Base-by-base conservation (phyloP, 148 eudicot species). In the Heliamphora exappendiculata region DNA sequence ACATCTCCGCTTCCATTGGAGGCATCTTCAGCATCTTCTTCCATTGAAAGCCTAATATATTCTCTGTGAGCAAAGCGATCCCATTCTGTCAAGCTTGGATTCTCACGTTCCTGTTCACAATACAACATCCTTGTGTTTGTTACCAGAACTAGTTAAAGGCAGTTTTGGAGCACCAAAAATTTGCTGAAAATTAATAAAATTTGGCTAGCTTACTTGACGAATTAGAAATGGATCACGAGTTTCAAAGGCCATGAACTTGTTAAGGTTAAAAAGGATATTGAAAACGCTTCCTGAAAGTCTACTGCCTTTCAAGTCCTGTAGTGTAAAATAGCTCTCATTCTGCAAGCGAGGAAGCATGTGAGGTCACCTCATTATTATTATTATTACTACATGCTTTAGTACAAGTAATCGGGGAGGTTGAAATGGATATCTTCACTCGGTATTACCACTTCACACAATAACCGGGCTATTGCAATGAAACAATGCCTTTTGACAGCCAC, bases 61-160 rank as follows among this genome's bases (percentile, higher is more conserved):
- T 94, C 98, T 78, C 98, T 84, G 78, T 94, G 98, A 39, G 98
- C 98, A 84, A 91, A 94, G 59, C 98, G 97, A 79, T 94, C 98
- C 98, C 98, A 94, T 53, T 94, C 98, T 7, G 98, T 94, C 89
- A 94, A 81, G 54, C 81, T 85, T 47, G 98, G 98, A 76, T 94
- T 94, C 84, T 94, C 98, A 42, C 98, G 89, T 80, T 94, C 98
- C 98, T 94, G 91, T 70, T 75, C 78, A 68, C 73, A 76, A 66
- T 67, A 33, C 62, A 58, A 22, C 36, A 73, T 44, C 19, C 54
- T 68, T 14, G 11, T 55, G 28, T 47, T 57, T 2, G 62, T 34
- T 28, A 75, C 58, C 60, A 55, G 31, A 41, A 31, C 67, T 53
- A 54, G 45, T 13, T 13, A 28, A 63, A 75, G 58, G 58, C 14